phyloP scores from a whole-genome alignment of 768 basidiomycete genomes.

The Boletellus emodensis region DNA sequence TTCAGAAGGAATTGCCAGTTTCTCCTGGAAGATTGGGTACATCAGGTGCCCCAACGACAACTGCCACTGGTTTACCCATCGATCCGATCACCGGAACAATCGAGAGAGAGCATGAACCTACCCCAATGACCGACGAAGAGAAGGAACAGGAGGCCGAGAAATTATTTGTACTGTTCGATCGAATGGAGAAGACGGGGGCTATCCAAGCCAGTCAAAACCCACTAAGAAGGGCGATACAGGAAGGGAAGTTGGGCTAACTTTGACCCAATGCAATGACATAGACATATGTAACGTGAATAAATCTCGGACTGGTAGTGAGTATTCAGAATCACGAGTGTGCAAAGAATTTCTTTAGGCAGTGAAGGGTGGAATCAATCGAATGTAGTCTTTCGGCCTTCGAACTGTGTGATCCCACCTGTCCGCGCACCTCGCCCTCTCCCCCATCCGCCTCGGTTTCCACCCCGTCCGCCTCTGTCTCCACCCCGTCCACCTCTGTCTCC shows the following conservation, averaged over 20 bases:
- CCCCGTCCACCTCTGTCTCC: slow-evolving; percentile 37
- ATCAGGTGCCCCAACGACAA: slow-evolving; percentile 32
- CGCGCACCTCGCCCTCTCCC: slow-evolving; percentile 41
- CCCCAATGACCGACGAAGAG: slow-evolving; percentile 89
- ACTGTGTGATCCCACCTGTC: slow-evolving; percentile 49
- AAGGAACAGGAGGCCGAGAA: slow-evolving; percentile 92
- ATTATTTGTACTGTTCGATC: slow-evolving; percentile 86
- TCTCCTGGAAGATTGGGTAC: slow-evolving; percentile 37
- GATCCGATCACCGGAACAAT: slow-evolving; percentile 87
- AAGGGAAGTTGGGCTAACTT: slow-evolving; percentile 11
- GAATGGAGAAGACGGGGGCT: slow-evolving; percentile 75
- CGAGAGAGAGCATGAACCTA: slow-evolving; percentile 35
- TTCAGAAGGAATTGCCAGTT: slow-evolving; percentile 85
- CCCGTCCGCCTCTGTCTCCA: slow-evolving; percentile 36
- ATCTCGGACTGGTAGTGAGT: too few species aligned
- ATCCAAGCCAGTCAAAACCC: slow-evolving; percentile 65
- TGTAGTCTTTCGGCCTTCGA: slow-evolving; percentile 51
- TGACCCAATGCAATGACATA: too few species aligned
- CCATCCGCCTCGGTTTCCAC: slow-evolving; percentile 34
- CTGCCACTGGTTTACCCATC: slow-evolving; percentile 44
- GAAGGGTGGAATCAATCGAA: slow-evolving; percentile 31
- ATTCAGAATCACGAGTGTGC: background rate
- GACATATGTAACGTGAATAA: too few species aligned
- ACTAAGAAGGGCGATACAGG: slow-evolving; percentile 62
- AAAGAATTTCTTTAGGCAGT: background rate